Base-by-base conservation (phyloP, 495 filamentous ascomycete genomes). In the Chaetomium tenue region DNA sequence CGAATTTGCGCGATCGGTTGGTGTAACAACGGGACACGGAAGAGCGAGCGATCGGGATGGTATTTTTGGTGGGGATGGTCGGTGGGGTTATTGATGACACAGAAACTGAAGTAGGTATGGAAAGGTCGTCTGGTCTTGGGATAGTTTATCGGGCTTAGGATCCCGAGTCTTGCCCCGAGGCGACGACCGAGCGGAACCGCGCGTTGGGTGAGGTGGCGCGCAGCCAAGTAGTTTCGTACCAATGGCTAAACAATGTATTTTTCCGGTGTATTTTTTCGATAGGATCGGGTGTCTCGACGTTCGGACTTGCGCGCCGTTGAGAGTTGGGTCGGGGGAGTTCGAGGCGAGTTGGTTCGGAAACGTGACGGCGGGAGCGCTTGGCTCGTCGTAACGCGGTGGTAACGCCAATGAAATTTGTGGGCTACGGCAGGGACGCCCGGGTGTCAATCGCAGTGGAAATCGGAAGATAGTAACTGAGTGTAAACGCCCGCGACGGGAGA, bases 361-460 rank as follows among this genome's bases (percentile, higher is more conserved):
- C 51, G 40, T n/a, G 28, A 56, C 47, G 28, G 33, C 18, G 57
- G 47, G 22, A 54, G 50, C 47, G 30, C 30, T 56, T 37, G 56
- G 37, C 33, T 50, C 37, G 48, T 47, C 46, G 23, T 13, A 57
- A 61, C 28, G 63, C 26, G 40, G 57, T 25, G 23, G 58, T 30
- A 3, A 40, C 33, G 54, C 22, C 18, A 44, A 44, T 56, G 56
- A 37, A 25, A 7, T 3, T 0, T 39, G 60, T 30, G 7, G 25
- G 2, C 0, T 52, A 25, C 39, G 1, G 20, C 2, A 57, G 16
- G 9, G 20, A 1, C n/a, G n/a, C 39, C 7, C 28, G n/a, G 3
- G 37, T 13, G 33, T 25, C 63, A 64, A 64, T 64, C 55, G 55
- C 33, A 59, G 22, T 7, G 25, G 33, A 18, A 46, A 40, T 9